Conservation (phyloP, 192 early-diverging fungal species). For the Entrophospora sp. region DNA sequence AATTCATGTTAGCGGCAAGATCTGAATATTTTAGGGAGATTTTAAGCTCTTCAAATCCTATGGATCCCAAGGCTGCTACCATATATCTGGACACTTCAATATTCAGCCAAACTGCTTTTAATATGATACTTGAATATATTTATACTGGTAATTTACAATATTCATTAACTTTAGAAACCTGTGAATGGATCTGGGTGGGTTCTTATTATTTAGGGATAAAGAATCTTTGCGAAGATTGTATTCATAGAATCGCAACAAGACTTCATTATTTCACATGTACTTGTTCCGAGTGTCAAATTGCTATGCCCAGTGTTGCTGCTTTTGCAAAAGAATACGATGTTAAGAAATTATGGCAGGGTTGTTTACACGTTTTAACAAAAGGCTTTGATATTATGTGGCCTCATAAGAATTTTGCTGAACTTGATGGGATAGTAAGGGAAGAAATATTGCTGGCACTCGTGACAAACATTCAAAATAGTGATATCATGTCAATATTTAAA, state of each 20-base stretch:
- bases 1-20: conserved; percentile 16
- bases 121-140: conserved; percentile 19
- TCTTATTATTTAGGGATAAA: conserved; percentile 19
- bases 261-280: conserved; percentile 16
- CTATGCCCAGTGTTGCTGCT: conserved; percentile 5
- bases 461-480: conserved; percentile 11
- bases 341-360: conserved; percentile 16
- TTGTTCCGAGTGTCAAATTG: conserved; percentile 12
- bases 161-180: conserved; percentile 10
- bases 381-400: conserved; percentile 22
- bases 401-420: conserved; percentile 15
- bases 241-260: conserved; percentile 8
- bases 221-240: conserved; percentile 5
- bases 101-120: conserved; percentile 15
- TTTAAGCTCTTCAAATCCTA: conserved; percentile 3
- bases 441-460: conserved; percentile 14
- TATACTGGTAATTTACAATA: conserved; percentile 18
- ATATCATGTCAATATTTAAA: conserved; percentile 6
- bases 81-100: conserved; percentile 5
- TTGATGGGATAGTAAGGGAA: conserved; percentile 14
- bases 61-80: background rate
- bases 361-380: conserved; percentile 9
- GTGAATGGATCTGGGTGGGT: conserved; percentile 16
- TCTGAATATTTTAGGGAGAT: conserved; percentile 20
- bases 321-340: conserved; percentile 18